Conservation (phyloP, 768 basidiomycete genomes). For the Boletus sensibilis region DNA sequence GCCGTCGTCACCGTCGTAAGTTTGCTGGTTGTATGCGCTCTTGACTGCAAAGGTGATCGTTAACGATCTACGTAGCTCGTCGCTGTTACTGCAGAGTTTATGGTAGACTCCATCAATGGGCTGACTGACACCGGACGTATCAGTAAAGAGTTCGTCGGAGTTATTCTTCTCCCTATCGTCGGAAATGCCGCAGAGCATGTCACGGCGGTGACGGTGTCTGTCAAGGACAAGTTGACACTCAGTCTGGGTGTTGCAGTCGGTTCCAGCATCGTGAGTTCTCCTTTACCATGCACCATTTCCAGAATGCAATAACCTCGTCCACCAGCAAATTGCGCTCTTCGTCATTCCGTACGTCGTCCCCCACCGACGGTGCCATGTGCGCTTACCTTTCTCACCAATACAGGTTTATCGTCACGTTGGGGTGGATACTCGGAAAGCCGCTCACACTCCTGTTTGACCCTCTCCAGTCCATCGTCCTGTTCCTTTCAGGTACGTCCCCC, state of each 20-base stretch:
- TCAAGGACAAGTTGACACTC: conserved; percentile 85
- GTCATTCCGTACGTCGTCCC: conserved; percentile 52
- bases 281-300: background rate
- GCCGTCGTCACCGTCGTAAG: conserved; percentile 61
- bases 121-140: conserved; percentile 58
- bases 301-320: background rate
- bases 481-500: conserved; percentile 23
- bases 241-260: conserved; percentile 90
- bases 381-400: conserved; percentile 12
- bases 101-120: conserved; percentile 82
- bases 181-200: conserved; percentile 91
- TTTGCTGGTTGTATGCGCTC: conserved; percentile 2
- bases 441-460: conserved; percentile 84
- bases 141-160: conserved; percentile 78
- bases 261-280: conserved; percentile 64
- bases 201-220: conserved; percentile 88
- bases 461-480: conserved; percentile 57
- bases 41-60: background rate
- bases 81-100: conserved; percentile 56
- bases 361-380: background rate
- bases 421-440: conserved; percentile 79
- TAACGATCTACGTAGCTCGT: conserved; percentile 40
- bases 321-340: conserved; percentile 71
- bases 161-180: conserved; percentile 88
- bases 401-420: conserved; percentile 74